Evolutionary conservation across 2,329 filamentous ascomycete genomes (phyloP), one percentile per base, ranked within the genome.

Genomic region (Arthrinium puccinioides): DNA sequence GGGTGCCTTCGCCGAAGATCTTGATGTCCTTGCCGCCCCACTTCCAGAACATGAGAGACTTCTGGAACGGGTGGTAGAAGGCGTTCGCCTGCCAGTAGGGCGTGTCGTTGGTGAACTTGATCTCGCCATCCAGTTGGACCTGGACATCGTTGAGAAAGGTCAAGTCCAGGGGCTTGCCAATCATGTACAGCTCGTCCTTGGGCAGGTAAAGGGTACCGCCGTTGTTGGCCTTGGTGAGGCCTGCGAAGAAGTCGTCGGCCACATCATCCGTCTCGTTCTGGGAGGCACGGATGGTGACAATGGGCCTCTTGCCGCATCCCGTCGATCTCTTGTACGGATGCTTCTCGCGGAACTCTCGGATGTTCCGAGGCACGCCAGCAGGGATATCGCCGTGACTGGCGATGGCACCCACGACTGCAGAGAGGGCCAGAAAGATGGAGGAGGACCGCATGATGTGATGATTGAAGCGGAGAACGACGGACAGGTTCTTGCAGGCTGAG

Each of bases 21-120:
- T 69, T 73, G 51, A 82, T 74, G 43, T 77, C 62, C 43, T 72
- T 66, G 9, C 77, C 76, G 38, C 76, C 75, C 75, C 75, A 81
- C 35, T 76, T 72, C 70, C 74, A 79, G 49, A 79, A 80, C 39
- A 74, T 74, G 38, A 79, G 72, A 4, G 69, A 75, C 43, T 67
- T 62, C 45, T 67, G 61, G 47, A 68, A 66, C 0, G 62, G 58
- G 37, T 67, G 60, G 11, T 48, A 48, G 49, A 60, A 66, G 25
- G 63, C 56, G 38, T 64, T 55, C 11, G 52, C 43, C 46, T 67
- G 64, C 64, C 64, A 67, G 50, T 63, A 66, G 5, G 56, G 44
- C 4, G 62, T 64, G 39, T 67, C 60, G 16, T 67, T 57, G 39
- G 63, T 67, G 44, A 67, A 67, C 48, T 57, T 51, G 33, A 77